These are phyloP conservation scores for Periconia sp. DNA, from an alignment of 2,329 filamentous ascomycete genomes.

Conservation along the genomic window DNA sequence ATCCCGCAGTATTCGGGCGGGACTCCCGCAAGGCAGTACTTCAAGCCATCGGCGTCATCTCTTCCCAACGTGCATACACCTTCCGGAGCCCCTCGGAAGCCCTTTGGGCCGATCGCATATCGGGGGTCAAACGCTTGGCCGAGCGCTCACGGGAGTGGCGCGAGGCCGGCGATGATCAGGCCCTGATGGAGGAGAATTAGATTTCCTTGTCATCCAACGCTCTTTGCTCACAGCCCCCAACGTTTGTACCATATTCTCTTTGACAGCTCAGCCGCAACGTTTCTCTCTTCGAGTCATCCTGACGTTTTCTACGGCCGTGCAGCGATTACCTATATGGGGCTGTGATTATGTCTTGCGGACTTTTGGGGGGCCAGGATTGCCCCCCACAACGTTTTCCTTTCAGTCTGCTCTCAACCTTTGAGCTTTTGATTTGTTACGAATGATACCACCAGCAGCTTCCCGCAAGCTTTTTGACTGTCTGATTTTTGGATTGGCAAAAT, in stretches of 20 bases:
- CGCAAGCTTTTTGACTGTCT: too few species aligned
- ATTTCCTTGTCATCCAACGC: neutral
- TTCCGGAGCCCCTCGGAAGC: constrained; percentile 89
- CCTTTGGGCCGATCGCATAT: constrained; percentile 84
- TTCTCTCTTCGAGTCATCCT: constrained; percentile 2
- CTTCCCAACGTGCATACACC: constrained; percentile 90
- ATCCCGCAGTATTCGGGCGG: constrained; percentile 91
- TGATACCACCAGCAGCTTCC: constrained; percentile 14
- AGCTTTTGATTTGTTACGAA: constrained; percentile 7
- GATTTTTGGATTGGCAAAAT: too few species aligned
- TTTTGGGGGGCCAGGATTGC: constrained; percentile 4
- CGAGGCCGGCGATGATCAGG: constrained; percentile 76
- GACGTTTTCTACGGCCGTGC: constrained; percentile 6
- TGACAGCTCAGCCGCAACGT: constrained; percentile 1
- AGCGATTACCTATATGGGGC: constrained; percentile 2
- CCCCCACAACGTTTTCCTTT: neutral
- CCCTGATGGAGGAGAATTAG: constrained; percentile 61
- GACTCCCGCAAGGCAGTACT: constrained; percentile 95
- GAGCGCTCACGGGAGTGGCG: constrained; percentile 91
- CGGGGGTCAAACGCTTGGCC: constrained; percentile 80
- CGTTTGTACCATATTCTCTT: constrained; percentile 14
- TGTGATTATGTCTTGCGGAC: constrained; percentile 3
- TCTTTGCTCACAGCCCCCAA: constrained; percentile 2
- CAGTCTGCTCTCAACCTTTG: neutral
- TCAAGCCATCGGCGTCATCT: constrained; percentile 96